Base-by-base conservation (phyloP, 1,139 yeast species). In the Protomyces inundatus region DNA sequence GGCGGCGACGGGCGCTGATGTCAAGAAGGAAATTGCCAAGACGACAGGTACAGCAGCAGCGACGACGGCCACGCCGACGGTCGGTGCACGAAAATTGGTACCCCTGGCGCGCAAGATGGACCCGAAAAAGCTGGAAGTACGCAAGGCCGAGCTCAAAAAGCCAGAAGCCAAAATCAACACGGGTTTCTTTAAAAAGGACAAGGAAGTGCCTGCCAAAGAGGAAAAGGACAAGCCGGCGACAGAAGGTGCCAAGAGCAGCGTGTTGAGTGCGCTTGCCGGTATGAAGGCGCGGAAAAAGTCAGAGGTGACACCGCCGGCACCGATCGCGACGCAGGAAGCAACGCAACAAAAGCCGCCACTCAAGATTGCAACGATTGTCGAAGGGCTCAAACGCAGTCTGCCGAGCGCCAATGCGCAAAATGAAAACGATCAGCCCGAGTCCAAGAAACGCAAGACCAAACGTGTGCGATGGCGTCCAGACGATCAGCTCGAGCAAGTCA, bases 401-500 rank as follows among this genome's bases (percentile, higher is more conserved):
- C 48, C 23, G 9, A 42, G 9, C 32, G 12, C 39, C 39, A 14
- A 23, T 5, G 51, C 64, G 5, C 51, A 65, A 7, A 54, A 60
- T 14, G 45, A 35, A 10, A 39, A 33, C 35, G 37, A 23, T 6
- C 55, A 42, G 37, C 60, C 66, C 3, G 65, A 64, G 7, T 32
- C 60, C 6, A 51, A 56, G 60, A 55, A 42, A n/a, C 66, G 60
- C 33, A 71, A 71, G 60, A 68, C 68, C 63, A 66, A 64, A 58
- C 59, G 71, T 2, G 80, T 77, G 2, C 70, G 67, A 32, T 77
- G 79, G 79, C 70, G 69, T 45, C 64, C 70, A 6, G 78, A 76
- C 46, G 68, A 67, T 9, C 73, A 73, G 23, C 77, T 73, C 73
- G 83, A 73, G 68, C 74, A 69, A 72, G 80, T 75, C 71, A 78